Evolutionary conservation across 257 asterid genomes (phyloP), one percentile per base, ranked within the genome.

Genomic region (Fraxinus excelsior): DNA sequence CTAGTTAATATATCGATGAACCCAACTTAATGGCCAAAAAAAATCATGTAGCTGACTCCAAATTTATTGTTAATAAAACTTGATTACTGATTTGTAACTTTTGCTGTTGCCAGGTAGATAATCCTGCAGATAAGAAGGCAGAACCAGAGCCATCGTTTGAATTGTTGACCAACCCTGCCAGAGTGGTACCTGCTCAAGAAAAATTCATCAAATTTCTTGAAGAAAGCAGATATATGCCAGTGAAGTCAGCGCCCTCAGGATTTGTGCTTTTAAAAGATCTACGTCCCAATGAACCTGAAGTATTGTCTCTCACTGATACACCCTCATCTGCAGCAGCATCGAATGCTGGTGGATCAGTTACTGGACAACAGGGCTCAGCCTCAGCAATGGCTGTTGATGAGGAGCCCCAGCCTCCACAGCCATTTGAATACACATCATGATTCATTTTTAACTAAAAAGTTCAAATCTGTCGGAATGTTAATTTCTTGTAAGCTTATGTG

Each of bases 311-410:
- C 12, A 89, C 98, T 0, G 98, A 94, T 76, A 87, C 98, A 12
- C 97, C 93, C 76, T 87, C 97, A 53, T 87, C 98, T 26, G 80
- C 91, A 12, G 70, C 91, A 77, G 68, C 97, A 42, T 42, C 51
- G 28, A 89, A 82, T 75, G 71, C 90, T 23, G 90, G 86, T 73
- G 91, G 88, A 80, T 71, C 97, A n/a, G 82, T 91, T 65, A 56
- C 92, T 16, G 90, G 89, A 58, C 90, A 76, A 35, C 96, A 82
- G 34, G 79, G 85, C 73, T 77, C 89, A 34, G 86, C 89, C 84
- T 81, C 96, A 1, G 86, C 97, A 35, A 94, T 94, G 97, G 89
- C 97, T 23, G 98, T 92, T n/a, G 98, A 94, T 42, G 98, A 94
- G 44, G 98, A 94, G 75, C 98, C 97, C 35, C 92, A 87, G 35